Base-by-base conservation (phyloP, 805 yeast species). In the Spathaspora boniae region DNA sequence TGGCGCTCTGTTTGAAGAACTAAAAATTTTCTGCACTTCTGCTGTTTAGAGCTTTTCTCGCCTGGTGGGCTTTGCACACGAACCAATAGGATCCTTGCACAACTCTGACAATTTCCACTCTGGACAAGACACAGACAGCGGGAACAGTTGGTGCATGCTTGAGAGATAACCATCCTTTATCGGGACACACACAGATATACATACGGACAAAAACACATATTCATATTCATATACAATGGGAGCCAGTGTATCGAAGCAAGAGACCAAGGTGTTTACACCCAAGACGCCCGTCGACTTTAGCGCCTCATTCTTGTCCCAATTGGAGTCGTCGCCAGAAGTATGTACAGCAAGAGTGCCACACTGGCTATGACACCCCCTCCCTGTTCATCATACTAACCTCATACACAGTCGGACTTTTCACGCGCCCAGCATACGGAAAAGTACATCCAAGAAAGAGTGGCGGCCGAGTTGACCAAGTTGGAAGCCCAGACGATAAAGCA, bases 341-440 rank as follows among this genome's bases (percentile, higher is more conserved):
- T 25, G 69, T 62, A 36, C 7, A 7, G 11, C 17, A 25, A 12
- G n/a, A n/a, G 12, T 23, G 17, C 20, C 12, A 8, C 14, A 9
- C 25, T 6, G 15, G 16, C 11, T 11, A 4, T 26, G 28, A 12
- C 24, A 9, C 11, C 11, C 19, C 5, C 18, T 33, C 34, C 40
- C 34, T 32, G 18, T n/a, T 16, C 7, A 15, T 11, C 3, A 30
- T 40, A 40, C 43, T 36, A 36, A 40, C 43, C 20, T 6, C 16
- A 9, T 23, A 16, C 29, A 2, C 36, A 62, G 64, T 73, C 85
- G 2, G 83, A 82, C 53, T 83, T 73, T 53, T 72, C 87, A 6
- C 76, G 89, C 53, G 72, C 79, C 28, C 88, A 83, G 53, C 71
- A 75, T 50, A 75, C 82, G 15, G 83, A 80, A 36, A 75, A 74